Evolutionary conservation across 2,329 filamentous ascomycete genomes (phyloP).

Genomic region (Trichoderma sp.): DNA sequence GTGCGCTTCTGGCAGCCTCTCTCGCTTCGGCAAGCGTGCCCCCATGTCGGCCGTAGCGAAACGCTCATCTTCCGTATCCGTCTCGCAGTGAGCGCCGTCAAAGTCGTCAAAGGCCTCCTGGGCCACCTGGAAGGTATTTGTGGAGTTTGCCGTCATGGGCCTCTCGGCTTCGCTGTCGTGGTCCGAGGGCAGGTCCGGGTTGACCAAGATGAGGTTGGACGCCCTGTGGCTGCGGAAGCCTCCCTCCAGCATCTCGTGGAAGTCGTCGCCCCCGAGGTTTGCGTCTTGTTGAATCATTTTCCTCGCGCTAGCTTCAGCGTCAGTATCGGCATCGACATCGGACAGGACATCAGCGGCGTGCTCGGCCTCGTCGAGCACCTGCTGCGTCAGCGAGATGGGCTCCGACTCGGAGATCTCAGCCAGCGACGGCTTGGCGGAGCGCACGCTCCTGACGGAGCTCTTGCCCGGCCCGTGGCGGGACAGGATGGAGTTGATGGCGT

Average conservation of each 20-base stretch:
- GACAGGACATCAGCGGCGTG: slow-evolving; percentile 35
- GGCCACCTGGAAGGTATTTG: slow-evolving; percentile 65
- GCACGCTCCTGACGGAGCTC: slow-evolving; percentile 53
- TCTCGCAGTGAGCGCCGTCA: slow-evolving; percentile 74
- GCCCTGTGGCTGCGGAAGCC: slow-evolving; percentile 23
- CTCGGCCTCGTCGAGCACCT: slow-evolving; percentile 56
- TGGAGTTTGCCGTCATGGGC: slow-evolving; percentile 54
- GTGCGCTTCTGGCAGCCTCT: slow-evolving; percentile 8
- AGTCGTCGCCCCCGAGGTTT: slow-evolving; percentile 34
- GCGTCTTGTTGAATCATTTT: slow-evolving; percentile 39
- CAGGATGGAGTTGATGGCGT: slow-evolving; percentile 45
- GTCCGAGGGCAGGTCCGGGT: slow-evolving; percentile 12
- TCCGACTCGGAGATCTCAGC: slow-evolving; percentile 61
- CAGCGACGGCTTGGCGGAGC: slow-evolving; percentile 53
- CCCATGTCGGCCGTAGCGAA: slow-evolving; percentile 26
- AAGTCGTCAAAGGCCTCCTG: slow-evolving; percentile 75
- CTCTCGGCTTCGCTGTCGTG: slow-evolving; percentile 19
- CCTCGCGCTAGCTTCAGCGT: slow-evolving; percentile 3
- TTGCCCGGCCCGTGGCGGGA: slow-evolving; percentile 58
- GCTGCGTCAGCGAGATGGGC: slow-evolving; percentile 51
- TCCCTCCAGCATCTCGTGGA: slow-evolving; percentile 40
- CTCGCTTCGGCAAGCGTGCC: slow-evolving; percentile 22
- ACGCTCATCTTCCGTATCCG: slow-evolving; percentile 43
- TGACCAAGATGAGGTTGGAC: slow-evolving; percentile 21
- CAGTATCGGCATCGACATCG: slow-evolving; percentile 12